A percentile compares a stretch with the other conserved stretches of the same genome.
Evolutionary conservation across 139 green algal species (phyloP).

Genomic region (Pseudopediastrum boryanum): DNA sequence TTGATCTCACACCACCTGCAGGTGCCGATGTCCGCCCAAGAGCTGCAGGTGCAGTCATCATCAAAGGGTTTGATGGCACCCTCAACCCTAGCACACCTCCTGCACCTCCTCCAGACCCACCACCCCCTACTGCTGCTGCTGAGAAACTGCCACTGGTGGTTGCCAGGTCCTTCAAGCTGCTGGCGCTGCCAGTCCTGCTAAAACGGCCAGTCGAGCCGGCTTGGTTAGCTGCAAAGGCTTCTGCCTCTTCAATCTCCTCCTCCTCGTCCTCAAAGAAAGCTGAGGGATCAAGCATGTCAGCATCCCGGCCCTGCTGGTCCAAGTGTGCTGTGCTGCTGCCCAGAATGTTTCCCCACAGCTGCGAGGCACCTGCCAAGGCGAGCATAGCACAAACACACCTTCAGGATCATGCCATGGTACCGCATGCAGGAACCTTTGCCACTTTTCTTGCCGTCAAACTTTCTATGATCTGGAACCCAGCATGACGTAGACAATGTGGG

Average conservation of each 20-base stretch:
- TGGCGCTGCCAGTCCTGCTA: slow-evolving; percentile 22
- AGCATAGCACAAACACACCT: not conserved
- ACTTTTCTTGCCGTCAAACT: not conserved
- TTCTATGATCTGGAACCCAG: not conserved
- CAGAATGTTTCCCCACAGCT: not conserved
- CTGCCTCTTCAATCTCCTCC: slow-evolving; percentile 21
- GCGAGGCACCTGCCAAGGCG: not conserved
- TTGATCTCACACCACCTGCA: not conserved
- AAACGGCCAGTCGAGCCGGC: not conserved
- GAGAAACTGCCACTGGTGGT: not conserved
- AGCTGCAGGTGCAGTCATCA: not conserved
- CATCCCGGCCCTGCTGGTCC: not conserved
- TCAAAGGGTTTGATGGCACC: not conserved
- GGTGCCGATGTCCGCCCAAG: not conserved
- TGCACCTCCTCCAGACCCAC: not conserved
- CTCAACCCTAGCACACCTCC: not conserved
- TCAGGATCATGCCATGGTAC: not conserved
- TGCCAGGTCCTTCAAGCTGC: slow-evolving; percentile 18
- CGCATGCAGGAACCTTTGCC: not conserved
- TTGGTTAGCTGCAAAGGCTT: slow-evolving; percentile 2
- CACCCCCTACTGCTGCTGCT: not conserved
- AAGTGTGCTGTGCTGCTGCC: not conserved
- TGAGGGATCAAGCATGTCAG: slow-evolving; percentile 27
- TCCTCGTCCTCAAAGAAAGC: slow-evolving; percentile 40
- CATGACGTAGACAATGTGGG: too few species aligned